Evolutionary conservation across 352 stramenopile species (phyloP), one percentile per base, ranked within the genome.

Genomic region (Pythium dissotocum): DNA sequence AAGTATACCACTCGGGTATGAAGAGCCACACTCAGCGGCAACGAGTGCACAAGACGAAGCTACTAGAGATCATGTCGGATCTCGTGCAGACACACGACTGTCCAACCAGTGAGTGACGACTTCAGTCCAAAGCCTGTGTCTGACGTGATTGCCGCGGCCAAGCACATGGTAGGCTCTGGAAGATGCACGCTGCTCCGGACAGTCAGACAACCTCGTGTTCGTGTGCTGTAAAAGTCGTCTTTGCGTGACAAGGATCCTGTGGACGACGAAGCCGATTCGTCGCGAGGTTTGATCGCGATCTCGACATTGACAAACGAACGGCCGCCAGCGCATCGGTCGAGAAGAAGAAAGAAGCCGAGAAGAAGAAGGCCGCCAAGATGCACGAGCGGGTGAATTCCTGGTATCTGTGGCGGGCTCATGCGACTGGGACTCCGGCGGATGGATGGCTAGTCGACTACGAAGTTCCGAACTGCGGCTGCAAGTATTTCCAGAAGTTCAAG

Each of bases 1-100:
- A 72, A 58, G 65, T 70, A 3, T 72, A 67, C 64, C 71, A 72
- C 30, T 53, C n/a, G 60, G 67, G 53, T 13, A 69, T 76, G 14
- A 76, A 72, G 35, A 55, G 60, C 2, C 69, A 70, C 42, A 30
- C 42, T 6, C 24, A 44, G 44, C 40, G 58, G 4, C 18, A 44
- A n/a, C 18, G 42, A 32, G 38, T 42, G 13, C 58, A 54, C 40
- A 56, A 55, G 58, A 28, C 56, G 3, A 42, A 48, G 38, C 51
- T 67, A 0, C 51, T 61, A n/a, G 3, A 18, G 4, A 53, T 60
- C 33, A 21, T 65, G 0, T 30, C 18, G 0, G 59, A 65, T 16
- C 56, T 62, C 2, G 26, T 61, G 6, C 35, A 62, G 18, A 52
- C 38, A 9, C n/a, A 38, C 4, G 5, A 38, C 33, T 38, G 33